Conservation (phyloP, 140 eudicot genomes). For the Flaveria floridana region DNA sequence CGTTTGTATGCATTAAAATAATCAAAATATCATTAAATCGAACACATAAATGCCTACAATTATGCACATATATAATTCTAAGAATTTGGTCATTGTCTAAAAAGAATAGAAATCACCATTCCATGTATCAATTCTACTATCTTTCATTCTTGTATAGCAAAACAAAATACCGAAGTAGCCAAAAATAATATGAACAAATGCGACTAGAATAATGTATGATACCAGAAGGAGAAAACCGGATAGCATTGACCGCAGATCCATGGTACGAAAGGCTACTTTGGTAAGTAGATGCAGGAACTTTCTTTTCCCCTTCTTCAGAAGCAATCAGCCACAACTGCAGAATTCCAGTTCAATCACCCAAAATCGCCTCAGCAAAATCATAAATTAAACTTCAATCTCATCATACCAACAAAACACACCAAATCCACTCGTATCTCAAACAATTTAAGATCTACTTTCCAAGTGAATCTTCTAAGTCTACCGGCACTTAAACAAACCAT, state of each 20-base stretch:
- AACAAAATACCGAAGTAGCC: not conserved
- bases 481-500: not conserved
- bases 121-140: too few species aligned
- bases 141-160: too few species aligned
- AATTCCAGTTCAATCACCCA: conserved; percentile 13
- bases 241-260: conserved; percentile 78
- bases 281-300: conserved; percentile 69
- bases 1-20: too few species aligned
- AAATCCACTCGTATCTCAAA: not conserved
- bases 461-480: not conserved
- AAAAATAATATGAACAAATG: not conserved
- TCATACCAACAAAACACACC: not conserved
- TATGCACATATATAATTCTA: too few species aligned
- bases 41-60: too few species aligned
- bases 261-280: conserved; percentile 81
- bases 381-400: not conserved
- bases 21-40: too few species aligned
- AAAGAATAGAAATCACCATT: too few species aligned
- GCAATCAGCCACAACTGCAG: conserved; percentile 68
- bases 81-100: too few species aligned
- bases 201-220: conserved; percentile 3
- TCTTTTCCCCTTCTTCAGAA: conserved; percentile 65
- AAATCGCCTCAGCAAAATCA: not conserved
- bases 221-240: conserved; percentile 97
- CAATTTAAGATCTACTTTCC: not conserved